Evolutionary conservation across 2,329 filamentous ascomycete species (phyloP), one percentile per base, ranked within the genome.

Genomic region (Corinectria fuckeliana): DNA sequence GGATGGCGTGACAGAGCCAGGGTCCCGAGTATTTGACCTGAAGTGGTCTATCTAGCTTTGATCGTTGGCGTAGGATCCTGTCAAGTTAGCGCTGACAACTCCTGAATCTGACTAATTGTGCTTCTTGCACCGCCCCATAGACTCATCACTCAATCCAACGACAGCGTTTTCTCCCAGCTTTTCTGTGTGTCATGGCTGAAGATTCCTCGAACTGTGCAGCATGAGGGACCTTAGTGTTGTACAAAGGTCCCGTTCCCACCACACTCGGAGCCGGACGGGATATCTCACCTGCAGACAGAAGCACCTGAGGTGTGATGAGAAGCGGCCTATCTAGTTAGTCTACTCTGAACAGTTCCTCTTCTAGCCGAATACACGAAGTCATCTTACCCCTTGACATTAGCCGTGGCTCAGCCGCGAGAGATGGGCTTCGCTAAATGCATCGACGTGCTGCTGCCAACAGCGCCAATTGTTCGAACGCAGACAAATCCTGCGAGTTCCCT

Each of bases 251-350:
- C 62, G 61, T 8, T 59, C 49, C 6, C 18, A 50, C 8, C 57
- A 66, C 23, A 61, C 61, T 3, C 61, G 66, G 5, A 68, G 66
- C 36, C 62, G 66, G n/a, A 63, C 63, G 1, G 66, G 66, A 1
- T 68, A 65, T 63, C 62, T 66, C 4, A 68, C 61, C 10, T 68
- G 66, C 52, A 66, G 61, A 42, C 56, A 63, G 30, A 50, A 65
- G 11, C 66, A 68, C 36, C 50, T 63, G 3, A 55, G 56, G 45
- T 68, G 66, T 13, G 66, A 68, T 34, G 66, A 67, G 28, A 42
- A 36, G 5, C 65, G 61, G 20, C 66, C 66, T 2, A 25, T 49
- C 9, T 68, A 65, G 66, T 68, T 20, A 55, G 65, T 64, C 32
- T 25, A 5, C 14, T 5, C 7, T 13, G 25, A 18, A 41, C 14